Base-by-base conservation (phyloP, 2,329 filamentous ascomycete genomes). In the Sodiomyces alkalinus region DNA sequence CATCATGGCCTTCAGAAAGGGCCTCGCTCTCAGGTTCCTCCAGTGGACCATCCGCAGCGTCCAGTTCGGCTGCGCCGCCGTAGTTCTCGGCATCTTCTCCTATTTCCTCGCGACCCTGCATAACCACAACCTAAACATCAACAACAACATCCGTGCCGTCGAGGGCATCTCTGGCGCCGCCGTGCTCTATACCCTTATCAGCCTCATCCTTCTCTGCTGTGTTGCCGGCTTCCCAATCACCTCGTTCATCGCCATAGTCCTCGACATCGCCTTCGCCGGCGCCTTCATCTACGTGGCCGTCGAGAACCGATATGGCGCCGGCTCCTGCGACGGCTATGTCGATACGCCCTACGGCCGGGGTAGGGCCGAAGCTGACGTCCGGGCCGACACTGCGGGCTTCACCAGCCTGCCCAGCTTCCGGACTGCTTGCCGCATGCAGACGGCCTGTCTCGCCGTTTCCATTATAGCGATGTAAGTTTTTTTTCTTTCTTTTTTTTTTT, bases 221-320 rank as follows among this genome's bases (percentile, higher is more conserved):
- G 56, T 92, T 5, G 82, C 80, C 19, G 83, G 83, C 17, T 65
- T 79, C 35, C 60, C 65, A 4, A 61, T 87, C 50, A 77, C 85
- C 34, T 79, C 80, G 4, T 63, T 76, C 44, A 38, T 90, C 30
- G 80, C 70, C 37, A 70, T 92, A 37, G 35, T 86, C 15, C 60
- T 94, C 26, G 82, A 94, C 45, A 42, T 90, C 29, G 67, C 67
- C 43, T 92, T 93, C 52, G 56, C 72, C 29, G 81, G 68, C 22
- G 72, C 63, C 33, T 90, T 90, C 60, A 69, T 92, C 45, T 92
- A 85, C 45, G 69, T 94, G 34, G 82, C 85, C 1, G 60, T 76
- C 27, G 63, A 81, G 37, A 86, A 80, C 34, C 68, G 78, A 20
- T 55, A 68, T 31, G 85, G 85, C 20, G 69, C 71, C 1, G 53